Evolutionary conservation across 805 yeast genomes (phyloP).

Genomic region (Kodamaea kaohsiungensis): DNA sequence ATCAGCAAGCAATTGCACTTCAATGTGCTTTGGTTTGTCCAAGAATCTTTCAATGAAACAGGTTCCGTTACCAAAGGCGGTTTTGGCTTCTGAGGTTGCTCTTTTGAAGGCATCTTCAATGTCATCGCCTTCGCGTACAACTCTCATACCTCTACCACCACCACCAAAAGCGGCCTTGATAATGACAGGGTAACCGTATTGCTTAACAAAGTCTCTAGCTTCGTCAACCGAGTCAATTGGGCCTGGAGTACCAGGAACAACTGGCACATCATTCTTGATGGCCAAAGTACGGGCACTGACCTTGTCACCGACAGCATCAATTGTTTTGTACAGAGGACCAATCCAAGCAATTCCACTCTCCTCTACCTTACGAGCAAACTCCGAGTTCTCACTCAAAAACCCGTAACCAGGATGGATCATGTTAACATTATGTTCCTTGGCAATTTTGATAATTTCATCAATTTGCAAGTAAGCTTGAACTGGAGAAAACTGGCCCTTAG

Average conservation of each 20-base stretch:
- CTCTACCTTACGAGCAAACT: constrained; percentile 88
- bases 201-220: constrained; percentile 73
- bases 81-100: constrained; percentile 90
- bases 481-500: constrained; percentile 86
- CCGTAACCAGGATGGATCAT: constrained; percentile 50
- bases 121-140: constrained; percentile 94
- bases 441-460: constrained; percentile 89
- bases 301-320: constrained; percentile 95
- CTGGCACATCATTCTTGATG: constrained; percentile 77
- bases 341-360: constrained; percentile 93
- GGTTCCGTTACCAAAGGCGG: constrained; percentile 98
- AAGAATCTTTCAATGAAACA: constrained; percentile 96
- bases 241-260: constrained; percentile 97
- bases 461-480: constrained; percentile 95
- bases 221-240: constrained; percentile 82
- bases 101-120: constrained; percentile 88
- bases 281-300: constrained; percentile 93
- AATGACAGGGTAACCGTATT: constrained; percentile 94
- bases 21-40: constrained; percentile 95
- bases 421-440: constrained; percentile 44
- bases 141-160: constrained; percentile 99
- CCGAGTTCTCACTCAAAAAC: constrained; percentile 86
- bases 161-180: constrained; percentile 99
- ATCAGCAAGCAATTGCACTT: constrained; percentile 94
- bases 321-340: constrained; percentile 86